Conservation (phyloP, 2,329 filamentous ascomycete species). For the Penicillium occitanis region DNA sequence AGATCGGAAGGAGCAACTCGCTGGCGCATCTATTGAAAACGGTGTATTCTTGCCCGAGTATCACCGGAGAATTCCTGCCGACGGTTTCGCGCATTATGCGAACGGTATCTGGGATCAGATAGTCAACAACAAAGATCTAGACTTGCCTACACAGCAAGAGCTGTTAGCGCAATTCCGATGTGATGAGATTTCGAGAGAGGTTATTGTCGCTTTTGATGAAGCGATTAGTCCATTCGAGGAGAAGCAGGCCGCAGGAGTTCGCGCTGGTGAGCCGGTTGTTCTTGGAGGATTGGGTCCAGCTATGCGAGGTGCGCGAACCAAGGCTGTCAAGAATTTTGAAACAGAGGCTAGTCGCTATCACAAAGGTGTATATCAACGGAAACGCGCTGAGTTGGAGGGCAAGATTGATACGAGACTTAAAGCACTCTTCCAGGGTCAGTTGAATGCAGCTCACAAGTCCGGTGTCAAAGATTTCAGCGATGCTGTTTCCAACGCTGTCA, state of each 20-base stretch:
- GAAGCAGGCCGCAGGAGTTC: constrained; percentile 71
- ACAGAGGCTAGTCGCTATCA: constrained; percentile 90
- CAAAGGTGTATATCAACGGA: constrained; percentile 88
- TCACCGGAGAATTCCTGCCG: constrained; percentile 90
- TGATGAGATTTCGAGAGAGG: constrained; percentile 92
- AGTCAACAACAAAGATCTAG: constrained; percentile 96
- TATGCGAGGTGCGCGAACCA: constrained; percentile 70
- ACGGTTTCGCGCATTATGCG: constrained; percentile 93
- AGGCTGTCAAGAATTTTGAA: constrained; percentile 81
- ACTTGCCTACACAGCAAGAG: constrained; percentile 95
- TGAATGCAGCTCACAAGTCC: constrained; percentile 83
- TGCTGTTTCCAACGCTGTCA: constrained; percentile 81
- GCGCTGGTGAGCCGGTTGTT: constrained; percentile 70
- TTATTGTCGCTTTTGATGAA: constrained; percentile 78
- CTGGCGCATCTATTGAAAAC: constrained; percentile 63
- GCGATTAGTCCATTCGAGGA: constrained; percentile 82
- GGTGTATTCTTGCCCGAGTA: constrained; percentile 91
- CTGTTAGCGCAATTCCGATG: constrained; percentile 95
- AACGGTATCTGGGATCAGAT: constrained; percentile 98
- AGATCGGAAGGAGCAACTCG: constrained; percentile 58
- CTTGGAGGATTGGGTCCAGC: constrained; percentile 71
- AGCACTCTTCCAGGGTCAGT: constrained; percentile 81
- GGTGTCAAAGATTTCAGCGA: constrained; percentile 83
- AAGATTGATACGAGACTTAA: constrained; percentile 91
- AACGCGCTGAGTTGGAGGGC: constrained; percentile 76